A percentile compares a stretch with the other conserved stretches of the same genome.
phyloP scores from a whole-genome alignment of 768 basidiomycete species.

The Wakefieldia striispora region DNA sequence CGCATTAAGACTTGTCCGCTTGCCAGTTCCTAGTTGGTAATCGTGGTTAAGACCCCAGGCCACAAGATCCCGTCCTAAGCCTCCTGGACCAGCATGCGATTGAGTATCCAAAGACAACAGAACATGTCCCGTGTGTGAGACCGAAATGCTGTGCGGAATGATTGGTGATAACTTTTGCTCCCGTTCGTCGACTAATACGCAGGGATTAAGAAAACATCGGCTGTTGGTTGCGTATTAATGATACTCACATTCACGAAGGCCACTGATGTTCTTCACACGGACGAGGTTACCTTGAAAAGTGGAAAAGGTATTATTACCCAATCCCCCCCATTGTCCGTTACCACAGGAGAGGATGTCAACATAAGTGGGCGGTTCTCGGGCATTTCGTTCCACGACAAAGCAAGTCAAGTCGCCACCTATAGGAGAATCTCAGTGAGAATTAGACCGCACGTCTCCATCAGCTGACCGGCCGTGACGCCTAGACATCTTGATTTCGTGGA shows the following conservation, averaged over 20 bases:
- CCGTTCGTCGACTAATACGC: conserved; percentile 59
- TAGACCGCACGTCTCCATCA: not conserved
- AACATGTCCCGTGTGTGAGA: conserved; percentile 76
- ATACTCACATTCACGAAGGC: conserved; percentile 80
- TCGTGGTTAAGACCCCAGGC: conserved; percentile 74
- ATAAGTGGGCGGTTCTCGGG: conserved; percentile 32
- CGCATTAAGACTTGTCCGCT: conserved; percentile 53
- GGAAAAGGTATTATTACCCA: conserved; percentile 62
- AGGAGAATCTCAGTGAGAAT: conserved; percentile 1
- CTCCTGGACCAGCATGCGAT: conserved; percentile 45
- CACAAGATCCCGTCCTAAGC: conserved; percentile 60
- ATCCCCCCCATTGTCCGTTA: conserved; percentile 79
- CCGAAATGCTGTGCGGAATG: conserved; percentile 55
- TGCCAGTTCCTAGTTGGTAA: conserved; percentile 76
- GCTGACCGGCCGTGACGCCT: conserved; percentile 60
- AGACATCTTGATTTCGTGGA: conserved; percentile 59
- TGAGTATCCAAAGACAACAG: conserved; percentile 69
- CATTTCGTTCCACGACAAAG: conserved; percentile 65
- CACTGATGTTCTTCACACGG: conserved; percentile 77
- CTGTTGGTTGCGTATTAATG: not conserved
- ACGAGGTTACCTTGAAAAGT: conserved; percentile 69
- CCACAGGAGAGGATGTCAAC: conserved; percentile 73
- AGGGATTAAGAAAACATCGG: conserved; percentile 3
- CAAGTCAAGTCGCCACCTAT: conserved; percentile 74
- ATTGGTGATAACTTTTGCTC: conserved; percentile 62